Percentiles rank a stretch among this genome's conserved stretches.
Evolutionary conservation across 495 filamentous ascomycete species (phyloP).

Genomic region (Schizothecium vesticola): DNA sequence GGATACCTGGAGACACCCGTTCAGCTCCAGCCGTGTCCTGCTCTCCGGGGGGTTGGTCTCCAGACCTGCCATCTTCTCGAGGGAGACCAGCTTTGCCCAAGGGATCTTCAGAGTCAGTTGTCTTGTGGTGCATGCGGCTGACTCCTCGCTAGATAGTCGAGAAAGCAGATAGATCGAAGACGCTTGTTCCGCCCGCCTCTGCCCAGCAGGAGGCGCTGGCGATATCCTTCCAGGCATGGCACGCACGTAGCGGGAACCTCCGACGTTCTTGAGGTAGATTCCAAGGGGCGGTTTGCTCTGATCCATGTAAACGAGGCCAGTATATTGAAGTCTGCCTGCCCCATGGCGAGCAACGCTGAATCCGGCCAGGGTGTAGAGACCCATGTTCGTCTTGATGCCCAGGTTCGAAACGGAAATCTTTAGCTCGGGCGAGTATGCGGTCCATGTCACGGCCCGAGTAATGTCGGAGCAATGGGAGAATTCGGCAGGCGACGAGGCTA

Average conservation of each 20-base stretch:
- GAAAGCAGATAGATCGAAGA: background rate
- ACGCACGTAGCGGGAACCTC: background rate
- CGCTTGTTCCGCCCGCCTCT: background rate
- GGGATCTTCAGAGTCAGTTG: background rate
- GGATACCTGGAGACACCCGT: background rate
- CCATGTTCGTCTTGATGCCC: background rate
- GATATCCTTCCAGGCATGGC: background rate
- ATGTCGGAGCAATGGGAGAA: background rate
- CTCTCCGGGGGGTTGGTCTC: background rate
- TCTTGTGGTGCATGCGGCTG: background rate
- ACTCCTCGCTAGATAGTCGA: background rate
- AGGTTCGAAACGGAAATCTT: background rate
- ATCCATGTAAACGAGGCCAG: background rate
- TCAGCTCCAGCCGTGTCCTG: background rate
- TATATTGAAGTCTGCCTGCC: background rate
- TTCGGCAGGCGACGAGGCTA: background rate
- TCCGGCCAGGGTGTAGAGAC: background rate
- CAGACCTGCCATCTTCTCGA: background rate
- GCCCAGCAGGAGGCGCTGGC: background rate
- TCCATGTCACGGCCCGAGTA: background rate
- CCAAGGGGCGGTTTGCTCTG: background rate
- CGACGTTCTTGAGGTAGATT: background rate
- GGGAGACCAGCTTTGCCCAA: background rate
- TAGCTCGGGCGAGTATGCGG: background rate
- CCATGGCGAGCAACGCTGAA: background rate